Base-by-base conservation (phyloP, 2,329 filamentous ascomycete species). In the Calonectria ilicicola region DNA sequence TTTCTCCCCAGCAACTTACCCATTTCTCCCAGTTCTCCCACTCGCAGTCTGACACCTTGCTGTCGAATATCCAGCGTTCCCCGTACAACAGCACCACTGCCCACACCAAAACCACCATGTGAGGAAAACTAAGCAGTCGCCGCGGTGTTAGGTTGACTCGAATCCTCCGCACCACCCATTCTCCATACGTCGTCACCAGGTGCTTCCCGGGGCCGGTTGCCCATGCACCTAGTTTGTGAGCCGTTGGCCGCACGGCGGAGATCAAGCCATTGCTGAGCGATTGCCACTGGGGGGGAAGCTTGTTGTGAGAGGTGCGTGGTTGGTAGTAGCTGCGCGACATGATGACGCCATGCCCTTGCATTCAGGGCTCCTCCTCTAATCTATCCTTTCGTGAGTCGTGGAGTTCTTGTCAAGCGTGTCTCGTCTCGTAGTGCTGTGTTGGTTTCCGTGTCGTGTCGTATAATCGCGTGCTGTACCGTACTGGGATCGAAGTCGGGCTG, bases 21-120 rank as follows among this genome's bases (percentile, higher is more conserved):
- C 97, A 99, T 83, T 91, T 89, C 87, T 99, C 97, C 97, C 97
- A 99, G 47, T 90, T 90, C 42, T 91, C 88, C 97, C 97, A 99
- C 67, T 90, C 86, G 83, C 97, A 99, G 65, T 86, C 88, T 69
- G 90, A 86, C 19, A 98, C 90, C 72, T 90, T 92, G 75, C 90
- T 90, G 66, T 89, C 87, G 83, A 97, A 98, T 42, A 93, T 89
- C 84, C 90, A 93, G 72, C 94, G 89, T 86, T 99, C 97, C 1
- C 96, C 95, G 91, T 94, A 97, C 76, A 97, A 91, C 74, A 99
- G 80, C 23, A 94, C 88, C 26, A 94, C 82, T 47, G 95, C 79
- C 96, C 97, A 99, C 56, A 96, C 72, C 15, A 90, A 81, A 21
- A 94, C 91, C 75, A 98, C 82, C 19, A 92, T 82, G 81, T 94